Evolutionary conservation across 2,329 filamentous ascomycete species (phyloP).

Genomic region (Lanzia echinophila): DNA sequence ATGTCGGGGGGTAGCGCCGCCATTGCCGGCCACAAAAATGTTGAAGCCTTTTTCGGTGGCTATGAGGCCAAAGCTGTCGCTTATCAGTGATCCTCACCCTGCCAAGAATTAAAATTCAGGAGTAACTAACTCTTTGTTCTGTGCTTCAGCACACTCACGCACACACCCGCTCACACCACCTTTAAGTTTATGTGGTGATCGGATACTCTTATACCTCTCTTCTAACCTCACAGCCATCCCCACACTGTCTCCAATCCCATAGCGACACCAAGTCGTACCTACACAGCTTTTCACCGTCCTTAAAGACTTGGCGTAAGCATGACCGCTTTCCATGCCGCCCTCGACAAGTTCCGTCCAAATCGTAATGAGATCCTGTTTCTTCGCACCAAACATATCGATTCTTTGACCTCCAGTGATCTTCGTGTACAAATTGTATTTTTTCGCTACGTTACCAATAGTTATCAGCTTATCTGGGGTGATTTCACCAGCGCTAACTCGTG

Average conservation of each 20-base stretch:
- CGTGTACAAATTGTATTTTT: conserved; percentile 77
- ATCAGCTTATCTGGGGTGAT: conserved; percentile 84
- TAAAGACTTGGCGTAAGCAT: conserved; percentile 84
- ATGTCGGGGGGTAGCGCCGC: conserved; percentile 77
- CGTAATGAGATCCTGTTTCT: conserved; percentile 73
- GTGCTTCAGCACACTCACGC: conserved; percentile 86
- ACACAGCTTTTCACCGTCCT: conserved; percentile 90
- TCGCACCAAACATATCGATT: conserved; percentile 88
- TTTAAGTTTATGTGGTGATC: conserved; percentile 87
- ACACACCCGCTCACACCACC: conserved; percentile 86
- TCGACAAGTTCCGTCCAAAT: conserved; percentile 79
- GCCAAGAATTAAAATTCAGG: neutral
- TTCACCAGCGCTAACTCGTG: conserved; percentile 75
- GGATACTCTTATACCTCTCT: conserved; percentile 85
- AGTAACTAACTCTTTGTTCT: conserved; percentile 71
- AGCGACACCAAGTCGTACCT: conserved; percentile 85
- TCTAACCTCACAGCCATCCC: conserved; percentile 84
- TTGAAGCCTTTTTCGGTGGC: conserved; percentile 92
- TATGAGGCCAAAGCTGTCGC: conserved; percentile 71
- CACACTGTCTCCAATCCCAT: conserved; percentile 82
- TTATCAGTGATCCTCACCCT: conserved; percentile 9
- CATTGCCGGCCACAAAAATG: conserved; percentile 84
- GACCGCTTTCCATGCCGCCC: conserved; percentile 83
- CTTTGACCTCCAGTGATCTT: conserved; percentile 91
- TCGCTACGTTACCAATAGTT: conserved; percentile 74